Conservation (phyloP, 192 early-diverging fungal species). For the Jimgerdemannia flammicorona region DNA sequence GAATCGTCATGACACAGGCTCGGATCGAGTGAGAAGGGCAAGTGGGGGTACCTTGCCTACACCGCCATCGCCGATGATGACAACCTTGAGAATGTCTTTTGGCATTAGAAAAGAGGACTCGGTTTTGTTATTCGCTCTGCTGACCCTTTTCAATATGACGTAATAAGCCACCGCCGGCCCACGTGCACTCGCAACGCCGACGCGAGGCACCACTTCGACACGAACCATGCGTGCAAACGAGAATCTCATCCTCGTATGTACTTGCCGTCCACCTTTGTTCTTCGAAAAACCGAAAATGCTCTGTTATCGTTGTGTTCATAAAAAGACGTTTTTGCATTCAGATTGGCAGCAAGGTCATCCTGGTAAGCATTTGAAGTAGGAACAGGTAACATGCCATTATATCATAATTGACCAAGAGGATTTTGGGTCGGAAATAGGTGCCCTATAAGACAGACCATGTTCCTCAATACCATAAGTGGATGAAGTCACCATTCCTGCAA, state of each 20-base stretch:
- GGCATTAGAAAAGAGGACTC: constrained; percentile 23
- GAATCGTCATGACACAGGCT: too few species aligned
- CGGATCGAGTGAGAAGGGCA: not conserved
- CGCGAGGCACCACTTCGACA: not conserved
- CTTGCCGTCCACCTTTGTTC: not conserved
- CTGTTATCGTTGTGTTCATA: too few species aligned
- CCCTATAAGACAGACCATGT: constrained; percentile 90
- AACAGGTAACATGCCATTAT: not conserved
- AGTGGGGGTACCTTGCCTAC: constrained; percentile 44
- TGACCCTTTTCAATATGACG: too few species aligned
- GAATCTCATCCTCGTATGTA: not conserved
- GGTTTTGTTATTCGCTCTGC: too few species aligned
- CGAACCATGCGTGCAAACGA: not conserved
- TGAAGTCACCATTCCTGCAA: constrained; percentile 85
- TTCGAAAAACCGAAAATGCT: not conserved
- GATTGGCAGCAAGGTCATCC: not conserved
- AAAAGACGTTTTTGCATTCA: not conserved
- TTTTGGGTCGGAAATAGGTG: constrained; percentile 42
- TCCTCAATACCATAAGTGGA: constrained; percentile 90
- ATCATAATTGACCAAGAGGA: constrained; percentile 4
- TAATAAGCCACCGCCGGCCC: too few species aligned
- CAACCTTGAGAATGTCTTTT: constrained; percentile 50
- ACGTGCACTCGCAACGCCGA: too few species aligned
- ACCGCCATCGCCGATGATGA: constrained; percentile 51
- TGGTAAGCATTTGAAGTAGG: not conserved